A percentile compares a stretch with the other conserved stretches of the same genome.
These are phyloP conservation scores for Cladophialophora carrionii DNA, from an alignment of 2,329 filamentous ascomycete genomes.

Conservation along the genomic window DNA sequence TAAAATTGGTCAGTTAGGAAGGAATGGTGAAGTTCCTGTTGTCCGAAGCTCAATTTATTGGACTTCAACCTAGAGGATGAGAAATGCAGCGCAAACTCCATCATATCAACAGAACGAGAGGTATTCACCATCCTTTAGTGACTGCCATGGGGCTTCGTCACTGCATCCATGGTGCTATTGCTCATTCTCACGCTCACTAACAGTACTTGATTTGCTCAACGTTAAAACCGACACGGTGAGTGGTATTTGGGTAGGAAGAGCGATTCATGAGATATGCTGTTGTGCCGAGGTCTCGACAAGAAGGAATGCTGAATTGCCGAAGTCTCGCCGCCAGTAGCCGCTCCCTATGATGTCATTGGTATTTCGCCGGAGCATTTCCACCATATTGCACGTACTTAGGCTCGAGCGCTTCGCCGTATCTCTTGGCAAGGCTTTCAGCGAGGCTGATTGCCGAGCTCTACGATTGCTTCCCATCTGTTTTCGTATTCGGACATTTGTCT, in stretches of 20 bases:
- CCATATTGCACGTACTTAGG: background rate
- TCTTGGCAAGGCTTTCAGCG: constrained; percentile 18
- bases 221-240: background rate
- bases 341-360: background rate
- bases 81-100: constrained; percentile 36
- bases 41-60: constrained; percentile 19
- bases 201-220: background rate
- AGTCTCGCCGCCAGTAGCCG: background rate
- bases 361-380: background rate
- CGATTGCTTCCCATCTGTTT: background rate
- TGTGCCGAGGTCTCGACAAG: background rate
- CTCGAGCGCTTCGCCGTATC: background rate
- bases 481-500: constrained; percentile 28
- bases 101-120: constrained; percentile 15
- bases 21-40: constrained; percentile 19
- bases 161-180: background rate
- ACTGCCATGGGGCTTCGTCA: background rate
- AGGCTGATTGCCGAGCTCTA: constrained; percentile 25
- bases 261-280: background rate
- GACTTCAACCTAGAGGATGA: constrained; percentile 32
- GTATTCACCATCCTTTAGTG: background rate
- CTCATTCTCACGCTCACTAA: background rate
- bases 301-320: too few species aligned
- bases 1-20: constrained; percentile 1
- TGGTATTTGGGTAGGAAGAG: background rate